phyloP scores from a whole-genome alignment of 1,139 yeast genomes.

The Suhomyces anneliseae region DNA sequence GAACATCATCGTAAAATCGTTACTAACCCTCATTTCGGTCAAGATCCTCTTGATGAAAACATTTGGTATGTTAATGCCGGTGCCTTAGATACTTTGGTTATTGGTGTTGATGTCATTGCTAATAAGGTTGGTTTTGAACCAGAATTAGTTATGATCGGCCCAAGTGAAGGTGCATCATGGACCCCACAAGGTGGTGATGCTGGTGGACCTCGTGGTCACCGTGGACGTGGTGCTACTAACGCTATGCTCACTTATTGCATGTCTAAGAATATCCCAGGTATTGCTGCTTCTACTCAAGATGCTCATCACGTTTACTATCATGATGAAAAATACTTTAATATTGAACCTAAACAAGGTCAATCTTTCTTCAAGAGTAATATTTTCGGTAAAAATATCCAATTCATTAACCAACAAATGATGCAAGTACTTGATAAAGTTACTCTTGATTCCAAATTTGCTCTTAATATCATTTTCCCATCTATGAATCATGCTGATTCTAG shows the following conservation, averaged over 20 bases:
- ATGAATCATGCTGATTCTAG: constrained; percentile 28
- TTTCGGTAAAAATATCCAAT: constrained; percentile 27
- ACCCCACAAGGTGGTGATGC: constrained; percentile 9
- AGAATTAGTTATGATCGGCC: constrained; percentile 44
- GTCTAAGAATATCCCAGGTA: constrained; percentile 27
- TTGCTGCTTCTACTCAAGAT: constrained; percentile 31
- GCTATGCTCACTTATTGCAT: constrained; percentile 13
- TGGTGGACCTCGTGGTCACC: constrained; percentile 4
- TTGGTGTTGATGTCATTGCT: constrained; percentile 35
- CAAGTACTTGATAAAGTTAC: constrained; percentile 9
- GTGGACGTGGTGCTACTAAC: constrained; percentile 7
- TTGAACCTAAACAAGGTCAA: constrained; percentile 13
- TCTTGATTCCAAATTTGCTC: constrained; percentile 10
- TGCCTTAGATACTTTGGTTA: constrained; percentile 30
- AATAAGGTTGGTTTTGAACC: constrained; percentile 35
- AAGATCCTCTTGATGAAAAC: constrained; percentile 35
- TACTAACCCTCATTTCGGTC: constrained; percentile 24
- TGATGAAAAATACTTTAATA: constrained; percentile 28
- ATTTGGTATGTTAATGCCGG: constrained; percentile 43
- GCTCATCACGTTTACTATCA: constrained; percentile 34
- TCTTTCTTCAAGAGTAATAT: constrained; percentile 21
- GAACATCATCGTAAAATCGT: neutral
- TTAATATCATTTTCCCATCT: constrained; percentile 36
- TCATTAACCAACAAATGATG: constrained; percentile 26
- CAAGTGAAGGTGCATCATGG: constrained; percentile 32